Evolutionary conservation across 352 stramenopile genomes (phyloP).

Genomic region (Globisporangium apiculatum): DNA sequence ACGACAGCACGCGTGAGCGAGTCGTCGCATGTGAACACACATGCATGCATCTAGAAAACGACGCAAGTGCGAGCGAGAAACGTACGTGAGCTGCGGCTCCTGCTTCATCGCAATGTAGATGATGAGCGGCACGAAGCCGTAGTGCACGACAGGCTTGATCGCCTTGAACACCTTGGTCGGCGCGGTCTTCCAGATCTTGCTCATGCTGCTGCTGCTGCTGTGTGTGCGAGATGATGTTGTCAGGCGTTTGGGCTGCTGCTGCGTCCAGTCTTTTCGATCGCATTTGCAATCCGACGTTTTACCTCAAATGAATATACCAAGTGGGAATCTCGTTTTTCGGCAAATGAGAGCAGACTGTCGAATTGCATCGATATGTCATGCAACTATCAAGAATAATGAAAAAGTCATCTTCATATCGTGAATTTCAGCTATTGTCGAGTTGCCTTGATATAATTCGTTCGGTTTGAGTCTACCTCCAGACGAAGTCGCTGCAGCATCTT

Average conservation of each 20-base stretch:
- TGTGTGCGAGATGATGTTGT: too few relatives aligned
- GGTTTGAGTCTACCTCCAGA: too few relatives aligned
- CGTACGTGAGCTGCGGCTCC: slow-evolving; percentile 65
- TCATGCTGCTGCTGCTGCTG: slow-evolving; percentile 11
- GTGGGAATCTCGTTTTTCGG: too few relatives aligned
- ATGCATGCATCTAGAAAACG: background rate
- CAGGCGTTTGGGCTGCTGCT: background rate
- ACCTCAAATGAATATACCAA: too few relatives aligned
- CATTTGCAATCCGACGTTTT: background rate
- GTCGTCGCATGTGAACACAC: background rate
- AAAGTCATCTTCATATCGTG: too few relatives aligned
- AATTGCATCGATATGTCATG: too few relatives aligned
- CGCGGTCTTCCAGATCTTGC: slow-evolving; percentile 75
- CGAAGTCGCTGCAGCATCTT: too few relatives aligned
- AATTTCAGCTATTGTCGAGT: too few relatives aligned
- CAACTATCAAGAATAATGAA: too few relatives aligned
- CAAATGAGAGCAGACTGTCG: too few relatives aligned
- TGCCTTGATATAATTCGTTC: too few relatives aligned
- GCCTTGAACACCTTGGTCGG: slow-evolving; percentile 72
- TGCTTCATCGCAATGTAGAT: slow-evolving; percentile 77
- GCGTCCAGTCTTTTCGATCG: slow-evolving; percentile 11
- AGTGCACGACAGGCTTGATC: slow-evolving; percentile 82
- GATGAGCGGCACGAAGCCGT: slow-evolving; percentile 74
- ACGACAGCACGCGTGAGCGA: background rate
- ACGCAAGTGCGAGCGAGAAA: slow-evolving; percentile 4